Conservation (phyloP, 208 protist genomes). For the Leishmania arabica region DNA sequence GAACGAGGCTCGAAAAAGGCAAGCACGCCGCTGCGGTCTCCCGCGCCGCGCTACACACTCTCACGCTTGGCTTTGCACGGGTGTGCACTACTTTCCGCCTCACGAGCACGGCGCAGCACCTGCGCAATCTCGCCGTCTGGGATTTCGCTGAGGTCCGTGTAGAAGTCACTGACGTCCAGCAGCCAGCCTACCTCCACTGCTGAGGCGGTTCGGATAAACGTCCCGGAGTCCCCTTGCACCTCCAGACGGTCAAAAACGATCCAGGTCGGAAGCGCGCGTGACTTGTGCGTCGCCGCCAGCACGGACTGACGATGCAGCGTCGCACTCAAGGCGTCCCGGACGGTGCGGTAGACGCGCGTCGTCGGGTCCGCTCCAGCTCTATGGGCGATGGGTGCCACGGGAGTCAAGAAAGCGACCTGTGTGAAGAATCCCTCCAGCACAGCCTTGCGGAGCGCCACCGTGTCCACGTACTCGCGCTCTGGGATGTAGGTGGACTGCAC, state of each 20-base stretch:
- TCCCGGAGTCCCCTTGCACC: constrained; percentile 74
- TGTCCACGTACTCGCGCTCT: constrained; percentile 52
- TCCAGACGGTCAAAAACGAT: constrained; percentile 88
- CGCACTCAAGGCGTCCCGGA: constrained; percentile 56
- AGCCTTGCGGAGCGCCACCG: constrained; percentile 67
- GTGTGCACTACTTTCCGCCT: constrained; percentile 3
- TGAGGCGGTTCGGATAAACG: constrained; percentile 66
- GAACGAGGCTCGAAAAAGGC: not conserved
- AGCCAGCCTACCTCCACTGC: constrained; percentile 80
- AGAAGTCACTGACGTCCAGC: constrained; percentile 72
- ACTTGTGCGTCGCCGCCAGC: constrained; percentile 17
- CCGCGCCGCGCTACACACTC: not conserved
- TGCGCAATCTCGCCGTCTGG: constrained; percentile 67
- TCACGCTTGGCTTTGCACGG: not conserved
- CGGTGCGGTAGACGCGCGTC: constrained; percentile 52
- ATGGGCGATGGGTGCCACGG: not conserved
- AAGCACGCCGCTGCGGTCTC: not conserved
- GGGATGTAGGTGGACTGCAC: constrained; percentile 65
- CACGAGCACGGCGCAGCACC: constrained; percentile 33
- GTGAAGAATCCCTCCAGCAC: constrained; percentile 89
- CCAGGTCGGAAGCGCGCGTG: constrained; percentile 48
- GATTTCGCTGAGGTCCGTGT: constrained; percentile 59
- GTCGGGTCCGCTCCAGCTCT: constrained; percentile 1
- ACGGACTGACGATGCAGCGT: constrained; percentile 61
- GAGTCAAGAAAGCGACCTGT: constrained; percentile 68